Evolutionary conservation across 345 rosid species (phyloP).

Genomic region (Camelina laxa): DNA sequence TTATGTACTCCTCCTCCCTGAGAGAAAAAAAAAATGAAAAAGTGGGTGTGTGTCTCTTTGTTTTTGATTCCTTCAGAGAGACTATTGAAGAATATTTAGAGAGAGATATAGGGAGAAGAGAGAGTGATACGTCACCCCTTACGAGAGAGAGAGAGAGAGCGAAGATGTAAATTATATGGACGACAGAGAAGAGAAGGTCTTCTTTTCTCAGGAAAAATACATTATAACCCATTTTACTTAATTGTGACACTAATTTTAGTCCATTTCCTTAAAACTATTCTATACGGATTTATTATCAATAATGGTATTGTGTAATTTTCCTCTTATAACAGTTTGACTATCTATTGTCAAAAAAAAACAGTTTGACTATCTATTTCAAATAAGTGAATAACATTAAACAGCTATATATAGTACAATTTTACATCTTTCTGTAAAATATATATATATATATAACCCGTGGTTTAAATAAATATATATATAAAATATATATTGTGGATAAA

Average conservation of each 20-base stretch:
- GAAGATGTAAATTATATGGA: not conserved
- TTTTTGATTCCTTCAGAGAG: no score
- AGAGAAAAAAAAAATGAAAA: not conserved
- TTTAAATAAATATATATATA: no score
- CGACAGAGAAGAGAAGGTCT: not conserved
- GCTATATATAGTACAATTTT: not conserved
- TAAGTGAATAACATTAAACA: no score
- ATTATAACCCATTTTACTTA: not conserved
- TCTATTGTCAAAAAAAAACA: no score
- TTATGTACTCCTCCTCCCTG: conserved; percentile 30
- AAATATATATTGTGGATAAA: not conserved
- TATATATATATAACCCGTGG: no score
- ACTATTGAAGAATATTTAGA: no score
- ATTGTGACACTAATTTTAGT: not conserved
- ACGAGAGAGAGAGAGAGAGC: not conserved
- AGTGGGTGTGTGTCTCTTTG: no score
- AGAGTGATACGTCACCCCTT: not conserved
- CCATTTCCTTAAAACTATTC: not conserved
- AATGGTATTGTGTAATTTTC: not conserved
- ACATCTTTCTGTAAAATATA: not conserved
- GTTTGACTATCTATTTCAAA: not conserved
- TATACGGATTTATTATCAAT: not conserved
- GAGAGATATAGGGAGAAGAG: not conserved
- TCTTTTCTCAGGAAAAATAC: not conserved
- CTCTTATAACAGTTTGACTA: not conserved